phyloP scores from a whole-genome alignment of 1,139 yeast genomes.

The Zhuliangozyma blackwelliae region DNA sequence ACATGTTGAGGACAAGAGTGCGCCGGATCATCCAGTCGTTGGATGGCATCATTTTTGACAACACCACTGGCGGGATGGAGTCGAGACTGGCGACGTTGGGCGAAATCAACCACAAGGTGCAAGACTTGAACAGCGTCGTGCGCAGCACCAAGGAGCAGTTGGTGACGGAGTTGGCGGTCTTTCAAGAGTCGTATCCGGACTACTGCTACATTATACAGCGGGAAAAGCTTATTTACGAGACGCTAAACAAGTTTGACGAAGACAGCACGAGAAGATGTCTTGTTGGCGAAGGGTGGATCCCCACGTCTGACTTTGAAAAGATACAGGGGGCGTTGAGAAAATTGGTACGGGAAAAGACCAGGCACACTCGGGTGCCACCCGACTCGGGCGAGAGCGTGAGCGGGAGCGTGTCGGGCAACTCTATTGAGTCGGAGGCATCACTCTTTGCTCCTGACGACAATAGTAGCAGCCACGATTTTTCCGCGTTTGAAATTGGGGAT shows the following conservation, averaged over 20 bases:
- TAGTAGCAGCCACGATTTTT: slow-evolving; percentile 10
- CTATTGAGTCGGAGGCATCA: slow-evolving; percentile 20
- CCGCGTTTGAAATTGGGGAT: slow-evolving; percentile 12
- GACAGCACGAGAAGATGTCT: slow-evolving; percentile 82
- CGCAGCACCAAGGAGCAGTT: slow-evolving; percentile 68
- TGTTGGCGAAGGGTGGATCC: slow-evolving; percentile 98
- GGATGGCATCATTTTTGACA: slow-evolving; percentile 69
- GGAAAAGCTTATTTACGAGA: slow-evolving; percentile 72
- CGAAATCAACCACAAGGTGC: slow-evolving; percentile 54
- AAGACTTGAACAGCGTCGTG: slow-evolving; percentile 52
- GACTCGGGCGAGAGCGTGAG: background rate
- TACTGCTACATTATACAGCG: slow-evolving; percentile 47
- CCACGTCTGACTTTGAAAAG: slow-evolving; percentile 30
- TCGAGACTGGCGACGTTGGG: slow-evolving; percentile 51
- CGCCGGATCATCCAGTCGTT: slow-evolving; percentile 75
- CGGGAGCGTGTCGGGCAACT: slow-evolving; percentile 5
- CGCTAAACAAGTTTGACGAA: slow-evolving; percentile 76
- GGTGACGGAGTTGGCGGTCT: slow-evolving; percentile 63
- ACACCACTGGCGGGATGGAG: slow-evolving; percentile 54
- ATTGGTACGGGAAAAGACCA: slow-evolving; percentile 24
- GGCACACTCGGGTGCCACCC: slow-evolving; percentile 5
- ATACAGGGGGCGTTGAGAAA: slow-evolving; percentile 23
- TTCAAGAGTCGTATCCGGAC: slow-evolving; percentile 51
- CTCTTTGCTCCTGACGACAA: slow-evolving; percentile 52
- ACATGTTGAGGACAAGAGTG: slow-evolving; percentile 60